Percentiles rank a stretch among this genome's conserved stretches.
Evolutionary conservation across 2,329 filamentous ascomycete species (phyloP).

Genomic region (Hyphodiscus sp.): DNA sequence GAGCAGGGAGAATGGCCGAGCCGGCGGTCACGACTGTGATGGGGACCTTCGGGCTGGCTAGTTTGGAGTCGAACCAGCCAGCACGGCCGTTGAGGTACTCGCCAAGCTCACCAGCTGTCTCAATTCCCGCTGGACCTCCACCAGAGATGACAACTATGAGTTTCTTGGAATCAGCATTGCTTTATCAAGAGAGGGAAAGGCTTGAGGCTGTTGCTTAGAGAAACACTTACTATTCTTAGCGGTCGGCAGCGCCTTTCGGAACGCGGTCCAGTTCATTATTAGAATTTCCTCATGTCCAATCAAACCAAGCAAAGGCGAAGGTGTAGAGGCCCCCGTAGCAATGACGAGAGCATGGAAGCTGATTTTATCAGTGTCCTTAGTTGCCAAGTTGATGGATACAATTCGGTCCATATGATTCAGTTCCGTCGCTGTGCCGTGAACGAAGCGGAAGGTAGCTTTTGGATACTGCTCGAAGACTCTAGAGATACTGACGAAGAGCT

Average conservation of each 20-base stretch:
- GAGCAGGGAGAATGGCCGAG: constrained; percentile 34
- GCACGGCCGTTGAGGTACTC: constrained; percentile 43
- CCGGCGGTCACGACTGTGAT: constrained; percentile 40
- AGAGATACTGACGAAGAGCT: constrained; percentile 38
- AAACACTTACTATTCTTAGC: constrained; percentile 28
- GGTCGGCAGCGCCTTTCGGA: constrained; percentile 34
- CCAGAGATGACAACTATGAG: constrained; percentile 37
- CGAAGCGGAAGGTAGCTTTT: constrained; percentile 33
- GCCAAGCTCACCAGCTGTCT: constrained; percentile 44
- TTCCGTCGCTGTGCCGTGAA: constrained; percentile 35
- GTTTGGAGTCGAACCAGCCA: constrained; percentile 32
- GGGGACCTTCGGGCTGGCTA: constrained; percentile 31
- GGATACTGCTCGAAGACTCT: constrained; percentile 36
- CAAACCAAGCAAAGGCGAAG: constrained; percentile 38
- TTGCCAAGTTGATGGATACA: constrained; percentile 26
- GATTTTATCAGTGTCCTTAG: constrained; percentile 9
- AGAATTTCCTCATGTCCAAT: constrained; percentile 31
- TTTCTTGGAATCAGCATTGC: neutral
- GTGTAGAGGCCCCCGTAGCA: constrained; percentile 41
- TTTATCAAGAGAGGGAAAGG: neutral
- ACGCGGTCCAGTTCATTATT: constrained; percentile 31
- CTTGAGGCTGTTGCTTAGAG: neutral
- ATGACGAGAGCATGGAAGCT: constrained; percentile 42
- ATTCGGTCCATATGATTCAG: constrained; percentile 32
- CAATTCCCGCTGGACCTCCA: constrained; percentile 39